Conservation (phyloP, 2,329 filamentous ascomycete species). For the Pseudocercospora vitis region DNA sequence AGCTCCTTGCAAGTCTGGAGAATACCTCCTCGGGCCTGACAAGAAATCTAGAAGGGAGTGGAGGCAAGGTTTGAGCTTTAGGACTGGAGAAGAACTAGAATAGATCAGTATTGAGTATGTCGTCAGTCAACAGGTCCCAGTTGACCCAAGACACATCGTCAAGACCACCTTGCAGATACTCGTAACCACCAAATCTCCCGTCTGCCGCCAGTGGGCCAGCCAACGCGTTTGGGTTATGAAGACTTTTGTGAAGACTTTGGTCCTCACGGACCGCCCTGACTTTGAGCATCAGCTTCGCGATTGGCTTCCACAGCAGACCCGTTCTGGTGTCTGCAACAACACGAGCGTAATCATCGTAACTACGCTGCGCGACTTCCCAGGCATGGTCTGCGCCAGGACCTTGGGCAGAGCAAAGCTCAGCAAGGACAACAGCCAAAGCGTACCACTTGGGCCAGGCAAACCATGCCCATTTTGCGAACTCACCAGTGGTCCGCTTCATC, state of each 20-base stretch:
- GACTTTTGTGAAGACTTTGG: not conserved
- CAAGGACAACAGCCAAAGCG: slow-evolving; percentile 18
- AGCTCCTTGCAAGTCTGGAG: slow-evolving; percentile 40
- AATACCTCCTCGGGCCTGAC: slow-evolving; percentile 30
- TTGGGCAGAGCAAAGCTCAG: slow-evolving; percentile 12
- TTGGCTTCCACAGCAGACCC: slow-evolving; percentile 20
- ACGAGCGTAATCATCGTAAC: slow-evolving; percentile 17
- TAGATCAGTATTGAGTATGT: slow-evolving; percentile 2
- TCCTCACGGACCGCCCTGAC: not conserved
- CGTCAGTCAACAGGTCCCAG: slow-evolving; percentile 11
- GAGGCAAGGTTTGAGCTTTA: not conserved
- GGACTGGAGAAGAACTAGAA: no score
- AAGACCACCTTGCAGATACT: no score
- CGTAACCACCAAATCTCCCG: no score
- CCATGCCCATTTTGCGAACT: slow-evolving; percentile 16
- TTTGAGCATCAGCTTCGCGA: slow-evolving; percentile 12
- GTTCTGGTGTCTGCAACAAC: slow-evolving; percentile 14
- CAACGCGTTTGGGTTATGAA: not conserved
- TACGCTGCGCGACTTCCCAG: slow-evolving; percentile 12
- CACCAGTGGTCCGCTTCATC: slow-evolving; percentile 5
- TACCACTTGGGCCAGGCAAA: slow-evolving; percentile 22
- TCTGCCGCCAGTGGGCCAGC: no score
- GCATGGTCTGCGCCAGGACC: slow-evolving; percentile 5
- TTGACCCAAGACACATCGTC: slow-evolving; percentile 14
- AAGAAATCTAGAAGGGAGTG: not conserved